A percentile compares a stretch with the other conserved stretches of the same genome.
Conservation (phyloP, 1,139 yeast genomes). For the Pichia inconspicua region DNA sequence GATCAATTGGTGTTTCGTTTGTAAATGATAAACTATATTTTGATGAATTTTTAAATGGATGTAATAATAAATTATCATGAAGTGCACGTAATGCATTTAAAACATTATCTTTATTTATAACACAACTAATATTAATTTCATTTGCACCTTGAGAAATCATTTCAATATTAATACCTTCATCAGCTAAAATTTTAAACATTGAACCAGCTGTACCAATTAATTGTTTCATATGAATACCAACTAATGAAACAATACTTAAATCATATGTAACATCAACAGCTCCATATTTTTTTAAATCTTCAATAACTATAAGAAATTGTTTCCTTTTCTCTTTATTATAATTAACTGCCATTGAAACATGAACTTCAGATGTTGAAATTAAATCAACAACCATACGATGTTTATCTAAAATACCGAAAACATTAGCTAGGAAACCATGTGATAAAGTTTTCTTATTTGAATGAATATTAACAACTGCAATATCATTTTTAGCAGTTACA, state of each 20-base stretch:
- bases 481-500: slow-evolving; percentile 88
- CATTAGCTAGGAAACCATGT: slow-evolving; percentile 90
- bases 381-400: slow-evolving; percentile 86
- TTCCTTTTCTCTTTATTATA: slow-evolving; percentile 54
- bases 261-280: slow-evolving; percentile 80
- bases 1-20: slow-evolving; percentile 22
- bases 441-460: slow-evolving; percentile 88
- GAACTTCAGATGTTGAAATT: slow-evolving; percentile 95
- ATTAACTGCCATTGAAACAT: slow-evolving; percentile 94
- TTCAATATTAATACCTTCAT: slow-evolving; percentile 86
- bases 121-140: slow-evolving; percentile 94
- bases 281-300: slow-evolving; percentile 73
- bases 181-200: slow-evolving; percentile 92
- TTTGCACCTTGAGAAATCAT: slow-evolving; percentile 99
- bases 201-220: slow-evolving; percentile 95
- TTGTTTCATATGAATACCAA: slow-evolving; percentile 96
- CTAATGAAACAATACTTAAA: slow-evolving; percentile 86
- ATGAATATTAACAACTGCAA: slow-evolving; percentile 86
- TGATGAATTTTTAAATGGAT: slow-evolving; percentile 30
- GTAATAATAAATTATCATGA: slow-evolving; percentile 67
- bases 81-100: slow-evolving; percentile 79
- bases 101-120: slow-evolving; percentile 76
- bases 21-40: slow-evolving; percentile 8
- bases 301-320: slow-evolving; percentile 59
- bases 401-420: slow-evolving; percentile 78